A percentile compares a stretch with the other conserved stretches of the same genome.
Evolutionary conservation across 1,139 yeast genomes (phyloP).

Genomic region (Pichia sp.): DNA sequence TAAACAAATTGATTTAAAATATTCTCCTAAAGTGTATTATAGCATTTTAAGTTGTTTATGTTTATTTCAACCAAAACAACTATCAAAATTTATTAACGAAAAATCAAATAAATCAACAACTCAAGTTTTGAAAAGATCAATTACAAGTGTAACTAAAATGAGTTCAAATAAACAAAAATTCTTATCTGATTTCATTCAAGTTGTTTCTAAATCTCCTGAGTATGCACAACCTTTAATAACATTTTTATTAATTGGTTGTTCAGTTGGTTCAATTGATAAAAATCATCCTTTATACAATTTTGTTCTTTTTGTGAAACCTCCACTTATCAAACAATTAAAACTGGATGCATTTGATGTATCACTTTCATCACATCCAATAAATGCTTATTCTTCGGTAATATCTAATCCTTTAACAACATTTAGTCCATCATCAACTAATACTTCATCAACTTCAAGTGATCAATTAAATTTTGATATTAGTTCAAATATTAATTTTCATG

Average conservation of each 20-base stretch:
- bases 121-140: constrained; percentile 23
- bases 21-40: constrained; percentile 20
- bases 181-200: constrained; percentile 20
- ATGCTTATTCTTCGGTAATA: background rate
- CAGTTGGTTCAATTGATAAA: constrained; percentile 26
- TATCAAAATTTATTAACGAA: constrained; percentile 22
- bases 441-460: constrained; percentile 1
- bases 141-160: constrained; percentile 15
- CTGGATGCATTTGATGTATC: constrained; percentile 21
- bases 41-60: constrained; percentile 23
- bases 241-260: constrained; percentile 33
- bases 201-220: constrained; percentile 22
- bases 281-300: constrained; percentile 42
- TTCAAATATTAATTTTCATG: too few species aligned
- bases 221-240: constrained; percentile 28
- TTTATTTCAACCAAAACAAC: constrained; percentile 22
- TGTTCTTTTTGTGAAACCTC: constrained; percentile 27
- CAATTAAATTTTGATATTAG: too few species aligned
- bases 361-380: background rate
- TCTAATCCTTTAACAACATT: constrained; percentile 9
- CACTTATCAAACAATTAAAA: constrained; percentile 23
- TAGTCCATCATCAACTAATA: constrained; percentile 8
- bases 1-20: constrained; percentile 23
- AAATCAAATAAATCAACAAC: constrained; percentile 20
- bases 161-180: constrained; percentile 24